Conservation (phyloP, 2,329 filamentous ascomycete species). For the Lithohypha guttulata region DNA sequence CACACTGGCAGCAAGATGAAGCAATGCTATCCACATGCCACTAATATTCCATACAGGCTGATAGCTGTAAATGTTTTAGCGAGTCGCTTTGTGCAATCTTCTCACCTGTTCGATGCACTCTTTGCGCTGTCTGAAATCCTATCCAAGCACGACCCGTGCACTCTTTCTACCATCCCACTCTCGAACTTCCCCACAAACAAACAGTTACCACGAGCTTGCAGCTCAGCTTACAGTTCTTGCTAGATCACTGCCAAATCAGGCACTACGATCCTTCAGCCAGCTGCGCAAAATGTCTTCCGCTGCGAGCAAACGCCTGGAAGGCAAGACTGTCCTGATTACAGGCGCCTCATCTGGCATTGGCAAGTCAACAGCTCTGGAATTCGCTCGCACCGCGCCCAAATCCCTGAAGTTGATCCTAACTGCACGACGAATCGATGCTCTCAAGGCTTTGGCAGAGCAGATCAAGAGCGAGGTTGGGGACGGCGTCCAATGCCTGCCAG, state of each 20-base stretch:
- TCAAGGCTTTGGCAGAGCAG: slow-evolving; percentile 64
- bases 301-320: slow-evolving; percentile 70
- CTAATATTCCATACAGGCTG: background rate
- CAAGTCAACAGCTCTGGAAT: slow-evolving; percentile 64
- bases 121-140: slow-evolving; percentile 1
- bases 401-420: slow-evolving; percentile 77
- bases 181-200: slow-evolving; percentile 5
- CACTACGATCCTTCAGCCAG: background rate
- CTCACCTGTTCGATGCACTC: slow-evolving; percentile 5
- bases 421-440: slow-evolving; percentile 68
- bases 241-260: background rate
- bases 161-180: background rate
- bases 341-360: slow-evolving; percentile 93
- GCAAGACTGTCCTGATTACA: slow-evolving; percentile 87
- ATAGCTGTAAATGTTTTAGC: background rate
- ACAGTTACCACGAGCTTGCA: no score
- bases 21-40: slow-evolving; percentile 3
- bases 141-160: background rate
- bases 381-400: slow-evolving; percentile 71
- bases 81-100: background rate
- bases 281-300: slow-evolving; percentile 51
- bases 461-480: slow-evolving; percentile 66
- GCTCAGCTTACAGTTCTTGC: background rate
- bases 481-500: slow-evolving; percentile 70
- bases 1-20: no score